phyloP scores from a whole-genome alignment of 306 rosid genomes.

The Cucurbita maxima region DNA sequence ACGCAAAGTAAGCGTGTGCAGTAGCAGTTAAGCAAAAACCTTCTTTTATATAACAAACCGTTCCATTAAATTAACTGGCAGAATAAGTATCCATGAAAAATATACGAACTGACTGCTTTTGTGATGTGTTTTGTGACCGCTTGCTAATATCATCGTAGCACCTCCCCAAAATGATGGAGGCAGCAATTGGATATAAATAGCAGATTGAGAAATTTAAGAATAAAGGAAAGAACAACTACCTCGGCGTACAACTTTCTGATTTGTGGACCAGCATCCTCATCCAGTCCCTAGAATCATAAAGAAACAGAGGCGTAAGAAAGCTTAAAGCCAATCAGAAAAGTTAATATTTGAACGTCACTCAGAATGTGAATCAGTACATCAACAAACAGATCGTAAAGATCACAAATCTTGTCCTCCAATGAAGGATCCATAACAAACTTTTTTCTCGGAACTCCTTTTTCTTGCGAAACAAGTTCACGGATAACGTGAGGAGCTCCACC shows the following conservation, averaged over 20 bases:
- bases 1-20: neutral
- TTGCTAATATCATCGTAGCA: neutral
- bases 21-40: neutral
- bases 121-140: neutral
- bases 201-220: neutral
- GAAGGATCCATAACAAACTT: slow-evolving; percentile 62
- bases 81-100: neutral
- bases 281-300: slow-evolving; percentile 67
- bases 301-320: slow-evolving; percentile 12
- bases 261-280: slow-evolving; percentile 87
- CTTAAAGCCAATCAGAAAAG: slow-evolving; percentile 9
- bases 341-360: slow-evolving; percentile 9
- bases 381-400: slow-evolving; percentile 89
- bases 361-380: slow-evolving; percentile 42
- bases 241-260: slow-evolving; percentile 78
- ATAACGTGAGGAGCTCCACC: slow-evolving; percentile 46
- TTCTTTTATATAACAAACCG: neutral
- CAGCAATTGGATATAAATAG: neutral
- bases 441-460: slow-evolving; percentile 36
- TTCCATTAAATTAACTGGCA: neutral
- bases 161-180: neutral
- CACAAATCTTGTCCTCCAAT: slow-evolving; percentile 96
- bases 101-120: neutral
- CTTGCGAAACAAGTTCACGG: slow-evolving; percentile 55
- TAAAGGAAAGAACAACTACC: slow-evolving; percentile 32